phyloP scores from a whole-genome alignment of 305 asterid species.

The Lippia alba region DNA sequence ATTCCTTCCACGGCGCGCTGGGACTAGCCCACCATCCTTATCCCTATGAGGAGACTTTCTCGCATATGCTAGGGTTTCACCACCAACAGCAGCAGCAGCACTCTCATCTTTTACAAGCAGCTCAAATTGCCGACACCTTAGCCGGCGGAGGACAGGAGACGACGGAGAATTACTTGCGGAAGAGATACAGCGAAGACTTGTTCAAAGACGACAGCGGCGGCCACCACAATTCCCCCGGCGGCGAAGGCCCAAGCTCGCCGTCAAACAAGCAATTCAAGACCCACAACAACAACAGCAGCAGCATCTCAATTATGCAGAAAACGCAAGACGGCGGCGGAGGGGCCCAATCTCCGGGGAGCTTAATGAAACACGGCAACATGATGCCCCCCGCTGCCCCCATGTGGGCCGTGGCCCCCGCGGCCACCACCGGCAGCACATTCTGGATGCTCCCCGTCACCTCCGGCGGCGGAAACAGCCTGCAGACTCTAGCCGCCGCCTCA shows the following conservation, averaged over 20 bases:
- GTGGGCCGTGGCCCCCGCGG: slow-evolving; percentile 72
- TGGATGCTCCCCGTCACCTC: slow-evolving; percentile 76
- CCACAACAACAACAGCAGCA: slow-evolving; percentile 23
- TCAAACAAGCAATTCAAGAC: slow-evolving; percentile 58
- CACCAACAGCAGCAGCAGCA: slow-evolving; percentile 44
- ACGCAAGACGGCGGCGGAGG: slow-evolving; percentile 41
- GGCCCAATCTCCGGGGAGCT: slow-evolving; percentile 40
- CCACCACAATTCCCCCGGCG: slow-evolving; percentile 44
- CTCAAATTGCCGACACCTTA: slow-evolving; percentile 48
- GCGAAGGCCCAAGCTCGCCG: slow-evolving; percentile 60
- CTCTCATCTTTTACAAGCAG: slow-evolving; percentile 48
- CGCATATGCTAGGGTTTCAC: slow-evolving; percentile 77
- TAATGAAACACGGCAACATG: slow-evolving; percentile 46
- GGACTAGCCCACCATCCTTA: slow-evolving; percentile 59
- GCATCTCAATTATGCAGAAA: slow-evolving; percentile 35
- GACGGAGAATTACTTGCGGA: slow-evolving; percentile 59
- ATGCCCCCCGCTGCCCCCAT: slow-evolving; percentile 54
- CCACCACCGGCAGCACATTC: slow-evolving; percentile 50
- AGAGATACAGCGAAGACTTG: slow-evolving; percentile 74
- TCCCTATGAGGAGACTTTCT: slow-evolving; percentile 58
- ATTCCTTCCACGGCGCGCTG: slow-evolving; percentile 62
- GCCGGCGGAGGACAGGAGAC: slow-evolving; percentile 51
- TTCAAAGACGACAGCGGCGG: slow-evolving; percentile 71
- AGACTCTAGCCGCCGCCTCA: slow-evolving; percentile 36
- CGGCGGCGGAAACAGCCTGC: slow-evolving; percentile 31